phyloP scores from a whole-genome alignment of 352 stramenopile genomes.

The Phytophthora uliginosa region DNA sequence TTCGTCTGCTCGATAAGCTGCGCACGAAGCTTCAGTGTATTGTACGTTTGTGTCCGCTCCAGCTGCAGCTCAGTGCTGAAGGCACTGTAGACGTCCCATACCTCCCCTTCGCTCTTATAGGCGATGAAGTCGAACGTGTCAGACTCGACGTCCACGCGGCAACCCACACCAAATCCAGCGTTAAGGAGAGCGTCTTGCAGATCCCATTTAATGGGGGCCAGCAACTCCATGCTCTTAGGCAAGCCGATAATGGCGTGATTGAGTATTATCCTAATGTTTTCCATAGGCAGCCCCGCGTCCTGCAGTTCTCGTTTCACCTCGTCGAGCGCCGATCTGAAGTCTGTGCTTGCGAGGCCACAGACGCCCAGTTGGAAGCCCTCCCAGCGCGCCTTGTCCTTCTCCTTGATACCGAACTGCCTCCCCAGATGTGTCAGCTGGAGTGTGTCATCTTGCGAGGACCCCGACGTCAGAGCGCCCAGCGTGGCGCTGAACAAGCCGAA shows the following conservation, averaged over 20 bases:
- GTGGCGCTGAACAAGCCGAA: slow-evolving; percentile 12
- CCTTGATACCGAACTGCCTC: not conserved
- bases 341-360: not conserved
- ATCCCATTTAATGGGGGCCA: not conserved
- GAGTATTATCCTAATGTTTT: slow-evolving; percentile 4
- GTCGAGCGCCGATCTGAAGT: slow-evolving; percentile 14
- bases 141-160: not conserved
- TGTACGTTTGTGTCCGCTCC: not conserved
- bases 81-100: slow-evolving; percentile 8
- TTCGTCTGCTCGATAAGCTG: not conserved
- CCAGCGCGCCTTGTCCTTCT: not conserved
- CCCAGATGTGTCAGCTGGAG: slow-evolving; percentile 2
- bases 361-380: slow-evolving; percentile 3
- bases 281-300: slow-evolving; percentile 1
- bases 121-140: slow-evolving; percentile 1
- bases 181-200: not conserved
- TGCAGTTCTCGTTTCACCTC: slow-evolving; percentile 6
- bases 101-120: not conserved
- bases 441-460: not conserved
- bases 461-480: slow-evolving; percentile 3
- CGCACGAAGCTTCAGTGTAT: not conserved
- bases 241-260: slow-evolving; percentile 10
- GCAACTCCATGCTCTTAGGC: not conserved
- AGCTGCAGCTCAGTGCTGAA: slow-evolving; percentile 6
- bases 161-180: not conserved